A percentile compares a stretch with the other conserved stretches of the same genome.
These are phyloP conservation scores for Venturia effusa DNA, from an alignment of 2,329 filamentous ascomycete genomes.

Conservation along the genomic window DNA sequence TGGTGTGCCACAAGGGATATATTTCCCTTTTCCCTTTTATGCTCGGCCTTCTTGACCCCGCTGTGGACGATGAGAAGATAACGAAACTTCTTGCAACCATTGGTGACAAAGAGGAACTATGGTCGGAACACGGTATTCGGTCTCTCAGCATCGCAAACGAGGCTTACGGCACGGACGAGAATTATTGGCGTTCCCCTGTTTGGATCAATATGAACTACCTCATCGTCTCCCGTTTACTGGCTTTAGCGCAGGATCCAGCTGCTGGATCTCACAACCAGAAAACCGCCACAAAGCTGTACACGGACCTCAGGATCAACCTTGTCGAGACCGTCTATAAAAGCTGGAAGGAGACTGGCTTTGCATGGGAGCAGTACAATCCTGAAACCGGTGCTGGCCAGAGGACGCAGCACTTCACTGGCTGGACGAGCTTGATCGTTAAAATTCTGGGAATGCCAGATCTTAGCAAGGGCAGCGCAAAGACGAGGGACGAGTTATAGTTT, in stretches of 20 bases:
- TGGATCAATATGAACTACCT: constrained; percentile 98
- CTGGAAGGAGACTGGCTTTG: constrained; percentile 87
- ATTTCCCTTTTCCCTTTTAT: constrained; percentile 13
- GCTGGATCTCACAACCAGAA: constrained; percentile 53
- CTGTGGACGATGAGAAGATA: constrained; percentile 8
- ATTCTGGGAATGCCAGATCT: constrained; percentile 82
- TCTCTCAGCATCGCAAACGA: constrained; percentile 72
- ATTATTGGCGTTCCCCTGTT: constrained; percentile 90
- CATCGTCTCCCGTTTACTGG: constrained; percentile 60
- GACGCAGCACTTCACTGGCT: constrained; percentile 91
- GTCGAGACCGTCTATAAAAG: constrained; percentile 76
- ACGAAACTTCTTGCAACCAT: constrained; percentile 58
- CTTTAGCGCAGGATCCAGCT: constrained; percentile 19
- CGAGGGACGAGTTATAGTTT: neutral
- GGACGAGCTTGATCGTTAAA: constrained; percentile 89
- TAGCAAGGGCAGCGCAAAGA: neutral
- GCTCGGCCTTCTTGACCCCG: constrained; percentile 10
- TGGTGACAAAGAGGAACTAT: constrained; percentile 68
- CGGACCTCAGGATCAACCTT: constrained; percentile 64
- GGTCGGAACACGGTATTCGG: constrained; percentile 73
- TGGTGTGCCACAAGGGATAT: constrained; percentile 78
- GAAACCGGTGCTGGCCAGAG: constrained; percentile 80
- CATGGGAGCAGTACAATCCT: constrained; percentile 94
- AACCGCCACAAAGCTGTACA: constrained; percentile 62
- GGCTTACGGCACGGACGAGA: constrained; percentile 77